Percentiles rank a stretch among this genome's conserved stretches.
Evolutionary conservation across 495 filamentous ascomycete genomes (phyloP).

Genomic region (Hypoxylon fragiforme): DNA sequence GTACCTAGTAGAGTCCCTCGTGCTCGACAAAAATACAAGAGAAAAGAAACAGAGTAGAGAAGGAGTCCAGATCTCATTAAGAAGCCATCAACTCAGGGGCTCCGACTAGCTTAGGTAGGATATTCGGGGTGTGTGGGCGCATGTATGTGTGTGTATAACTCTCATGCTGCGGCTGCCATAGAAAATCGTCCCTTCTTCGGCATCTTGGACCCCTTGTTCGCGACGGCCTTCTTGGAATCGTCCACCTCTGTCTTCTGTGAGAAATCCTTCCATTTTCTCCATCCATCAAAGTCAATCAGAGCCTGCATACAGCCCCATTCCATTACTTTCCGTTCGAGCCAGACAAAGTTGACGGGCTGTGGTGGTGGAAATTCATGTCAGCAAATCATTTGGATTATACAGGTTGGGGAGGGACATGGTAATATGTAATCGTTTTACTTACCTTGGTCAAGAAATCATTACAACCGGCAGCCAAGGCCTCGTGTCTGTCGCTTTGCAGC

Average conservation of each 20-base stretch:
- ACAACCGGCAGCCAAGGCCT: conserved; percentile 92
- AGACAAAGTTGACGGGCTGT: conserved; percentile 95
- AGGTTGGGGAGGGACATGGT: too few species aligned
- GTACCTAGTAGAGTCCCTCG: not conserved
- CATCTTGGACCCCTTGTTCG: conserved; percentile 36
- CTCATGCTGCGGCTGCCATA: conserved; percentile 33
- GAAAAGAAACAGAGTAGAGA: not conserved
- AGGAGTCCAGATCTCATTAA: too few species aligned
- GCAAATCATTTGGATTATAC: conserved; percentile 4
- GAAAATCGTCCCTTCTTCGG: conserved; percentile 46
- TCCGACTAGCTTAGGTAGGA: too few species aligned
- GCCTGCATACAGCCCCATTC: conserved; percentile 99
- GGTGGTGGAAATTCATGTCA: conserved; percentile 47
- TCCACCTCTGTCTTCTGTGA: conserved; percentile 45
- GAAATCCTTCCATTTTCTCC: conserved; percentile 95
- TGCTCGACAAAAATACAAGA: conserved; percentile 5
- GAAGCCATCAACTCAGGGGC: too few species aligned
- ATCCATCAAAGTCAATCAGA: conserved; percentile 96
- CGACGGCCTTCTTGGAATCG: conserved; percentile 39
- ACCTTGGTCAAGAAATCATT: conserved; percentile 99
- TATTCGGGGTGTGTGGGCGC: too few species aligned
- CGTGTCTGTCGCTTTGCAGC: conserved; percentile 91
- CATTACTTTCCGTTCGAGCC: conserved; percentile 95
- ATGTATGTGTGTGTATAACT: too few species aligned
- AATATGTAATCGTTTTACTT: too few species aligned